Evolutionary conservation across 2,329 filamentous ascomycete genomes (phyloP).

Genomic region (Lasiodiplodia sp.): DNA sequence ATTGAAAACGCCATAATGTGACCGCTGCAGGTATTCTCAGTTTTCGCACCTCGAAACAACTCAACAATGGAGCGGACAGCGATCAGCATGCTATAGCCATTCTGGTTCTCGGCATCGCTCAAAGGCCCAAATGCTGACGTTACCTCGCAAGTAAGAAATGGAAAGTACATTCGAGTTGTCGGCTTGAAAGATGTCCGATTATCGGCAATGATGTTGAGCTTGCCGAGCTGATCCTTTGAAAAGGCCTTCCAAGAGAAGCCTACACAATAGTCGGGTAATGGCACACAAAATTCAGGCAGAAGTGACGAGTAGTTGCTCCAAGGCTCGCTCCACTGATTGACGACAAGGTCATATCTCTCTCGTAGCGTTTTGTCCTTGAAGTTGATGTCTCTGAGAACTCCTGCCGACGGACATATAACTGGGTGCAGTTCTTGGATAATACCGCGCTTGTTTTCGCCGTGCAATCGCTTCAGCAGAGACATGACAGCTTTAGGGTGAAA

Average conservation of each 20-base stretch:
- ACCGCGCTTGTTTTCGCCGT: too few relatives aligned
- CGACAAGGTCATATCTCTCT: too few relatives aligned
- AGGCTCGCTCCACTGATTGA: conserved; percentile 43
- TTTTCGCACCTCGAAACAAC: not conserved
- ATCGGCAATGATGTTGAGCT: conserved; percentile 38
- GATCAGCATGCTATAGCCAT: conserved; percentile 32
- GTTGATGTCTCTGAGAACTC: too few relatives aligned
- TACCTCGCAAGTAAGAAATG: conserved; percentile 35
- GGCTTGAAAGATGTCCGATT: conserved; percentile 32
- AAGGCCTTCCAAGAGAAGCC: conserved; percentile 39
- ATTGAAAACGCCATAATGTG: conserved; percentile 18
- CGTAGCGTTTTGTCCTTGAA: too few relatives aligned
- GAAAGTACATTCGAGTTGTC: conserved; percentile 36
- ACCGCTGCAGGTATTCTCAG: not conserved
- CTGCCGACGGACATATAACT: too few relatives aligned
- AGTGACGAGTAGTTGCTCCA: conserved; percentile 50
- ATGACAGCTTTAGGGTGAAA: too few relatives aligned
- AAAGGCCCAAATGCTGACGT: conserved; percentile 32
- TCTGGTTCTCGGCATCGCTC: conserved; percentile 34
- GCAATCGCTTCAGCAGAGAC: too few relatives aligned
- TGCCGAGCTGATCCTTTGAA: conserved; percentile 51
- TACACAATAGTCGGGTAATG: not conserved
- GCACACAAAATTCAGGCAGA: conserved; percentile 32
- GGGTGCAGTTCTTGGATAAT: too few relatives aligned
- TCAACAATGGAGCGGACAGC: not conserved